Percentiles rank a stretch among this genome's conserved stretches.
phyloP scores from a whole-genome alignment of 495 filamentous ascomycete genomes.

The Sordaria brevicollis region DNA sequence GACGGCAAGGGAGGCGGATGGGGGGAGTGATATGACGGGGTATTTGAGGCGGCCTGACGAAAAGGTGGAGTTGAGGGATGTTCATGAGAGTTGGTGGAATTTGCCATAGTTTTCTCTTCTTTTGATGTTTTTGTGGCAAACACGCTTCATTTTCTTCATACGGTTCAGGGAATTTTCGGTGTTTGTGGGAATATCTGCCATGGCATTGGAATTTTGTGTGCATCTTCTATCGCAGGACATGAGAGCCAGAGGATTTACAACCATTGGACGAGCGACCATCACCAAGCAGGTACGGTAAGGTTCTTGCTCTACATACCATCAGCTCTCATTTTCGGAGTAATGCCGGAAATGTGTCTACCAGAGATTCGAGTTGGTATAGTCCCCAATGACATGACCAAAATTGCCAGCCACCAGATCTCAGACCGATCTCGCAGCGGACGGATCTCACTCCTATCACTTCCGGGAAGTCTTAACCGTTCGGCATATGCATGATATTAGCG shows the following conservation, averaged over 20 bases:
- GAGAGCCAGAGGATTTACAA: neutral
- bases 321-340: neutral
- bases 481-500: neutral
- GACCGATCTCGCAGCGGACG: neutral
- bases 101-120: constrained; percentile 3
- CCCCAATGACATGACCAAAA: neutral
- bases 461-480: neutral
- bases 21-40: constrained; percentile 25
- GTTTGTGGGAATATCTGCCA: neutral
- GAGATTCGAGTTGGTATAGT: neutral
- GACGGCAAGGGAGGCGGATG: constrained; percentile 30
- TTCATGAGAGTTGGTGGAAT: constrained; percentile 37
- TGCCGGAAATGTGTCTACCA: neutral
- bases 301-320: neutral
- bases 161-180: neutral
- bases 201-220: neutral
- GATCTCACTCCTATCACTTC: neutral
- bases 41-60: constrained; percentile 26
- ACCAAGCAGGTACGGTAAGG: neutral
- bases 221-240: neutral
- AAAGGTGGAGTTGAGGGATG: constrained; percentile 23
- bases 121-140: neutral
- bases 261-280: neutral
- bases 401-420: neutral
- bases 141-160: neutral